Evolutionary conservation across 805 yeast species (phyloP).

Genomic region (Saturnispora serradocipensis): DNA sequence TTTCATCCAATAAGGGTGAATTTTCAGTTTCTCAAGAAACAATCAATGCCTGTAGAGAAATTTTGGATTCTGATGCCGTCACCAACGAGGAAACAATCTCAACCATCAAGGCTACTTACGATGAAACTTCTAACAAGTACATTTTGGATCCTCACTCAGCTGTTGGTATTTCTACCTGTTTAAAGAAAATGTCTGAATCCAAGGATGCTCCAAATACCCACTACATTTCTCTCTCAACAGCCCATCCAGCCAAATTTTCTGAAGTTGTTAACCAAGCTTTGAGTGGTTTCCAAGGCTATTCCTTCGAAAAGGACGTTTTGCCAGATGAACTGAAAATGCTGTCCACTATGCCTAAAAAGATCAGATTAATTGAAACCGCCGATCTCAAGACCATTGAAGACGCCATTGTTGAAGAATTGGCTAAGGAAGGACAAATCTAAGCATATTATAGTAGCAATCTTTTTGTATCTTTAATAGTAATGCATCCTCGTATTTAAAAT

Average conservation of each 20-base stretch:
- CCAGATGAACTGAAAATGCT: conserved; percentile 80
- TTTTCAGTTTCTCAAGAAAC: conserved; percentile 62
- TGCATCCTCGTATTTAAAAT: not conserved
- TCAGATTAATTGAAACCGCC: conserved; percentile 59
- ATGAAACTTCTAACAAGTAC: conserved; percentile 50
- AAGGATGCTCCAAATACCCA: conserved; percentile 30
- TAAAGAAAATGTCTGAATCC: conserved; percentile 43
- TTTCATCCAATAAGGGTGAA: conserved; percentile 60
- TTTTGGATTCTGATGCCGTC: conserved; percentile 74
- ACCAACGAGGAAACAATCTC: conserved; percentile 67
- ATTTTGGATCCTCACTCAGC: conserved; percentile 95
- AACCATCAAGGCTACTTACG: conserved; percentile 67
- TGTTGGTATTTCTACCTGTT: conserved; percentile 80
- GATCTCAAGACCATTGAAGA: conserved; percentile 66
- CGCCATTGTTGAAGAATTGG: conserved; percentile 65
- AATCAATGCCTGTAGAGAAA: conserved; percentile 53
- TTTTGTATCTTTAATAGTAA: not conserved
- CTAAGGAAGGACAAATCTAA: conserved; percentile 28
- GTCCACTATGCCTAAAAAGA: conserved; percentile 62
- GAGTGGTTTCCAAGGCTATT: conserved; percentile 54
- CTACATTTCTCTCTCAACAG: conserved; percentile 81
- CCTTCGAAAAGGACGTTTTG: conserved; percentile 79
- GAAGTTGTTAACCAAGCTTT: conserved; percentile 89
- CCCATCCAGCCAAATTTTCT: conserved; percentile 98
- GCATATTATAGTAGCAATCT: not conserved